phyloP scores from a whole-genome alignment of 2,329 filamentous ascomycete genomes.

The Pseudonectria buxi region DNA sequence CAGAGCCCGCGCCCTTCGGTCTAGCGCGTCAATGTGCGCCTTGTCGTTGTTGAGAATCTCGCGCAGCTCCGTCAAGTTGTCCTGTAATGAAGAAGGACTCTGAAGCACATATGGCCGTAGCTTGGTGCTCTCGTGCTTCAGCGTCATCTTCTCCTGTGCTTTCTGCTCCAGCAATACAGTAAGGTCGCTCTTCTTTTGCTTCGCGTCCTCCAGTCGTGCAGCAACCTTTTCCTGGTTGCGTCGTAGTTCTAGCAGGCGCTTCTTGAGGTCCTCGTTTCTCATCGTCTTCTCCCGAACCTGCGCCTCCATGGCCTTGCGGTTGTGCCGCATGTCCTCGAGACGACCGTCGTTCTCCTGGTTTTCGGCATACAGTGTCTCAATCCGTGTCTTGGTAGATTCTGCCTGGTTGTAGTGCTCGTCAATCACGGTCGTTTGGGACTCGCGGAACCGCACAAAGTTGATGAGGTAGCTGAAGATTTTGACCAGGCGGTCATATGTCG shows the following conservation, averaged over 20 bases:
- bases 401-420: constrained; percentile 91
- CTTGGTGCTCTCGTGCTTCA: constrained; percentile 81
- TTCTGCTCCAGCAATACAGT: constrained; percentile 67
- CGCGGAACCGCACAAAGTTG: constrained; percentile 96
- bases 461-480: constrained; percentile 98
- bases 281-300: constrained; percentile 78
- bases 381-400: constrained; percentile 77
- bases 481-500: constrained; percentile 80
- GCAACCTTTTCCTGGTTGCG: constrained; percentile 77
- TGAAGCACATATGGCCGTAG: constrained; percentile 87
- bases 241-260: constrained; percentile 70
- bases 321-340: constrained; percentile 72
- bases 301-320: constrained; percentile 71
- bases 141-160: constrained; percentile 60
- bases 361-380: constrained; percentile 76
- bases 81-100: constrained; percentile 76
- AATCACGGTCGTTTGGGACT: constrained; percentile 82
- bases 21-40: constrained; percentile 76
- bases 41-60: constrained; percentile 74
- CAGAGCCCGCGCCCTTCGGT: constrained; percentile 78
- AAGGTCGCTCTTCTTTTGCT: constrained; percentile 70
- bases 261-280: constrained; percentile 82
- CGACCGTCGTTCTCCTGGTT: constrained; percentile 82
- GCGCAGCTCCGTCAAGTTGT: constrained; percentile 72
- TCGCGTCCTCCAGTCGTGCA: constrained; percentile 74